Evolutionary conservation across 345 rosid genomes (phyloP).

Genomic region (Hibiscus syriacus): DNA sequence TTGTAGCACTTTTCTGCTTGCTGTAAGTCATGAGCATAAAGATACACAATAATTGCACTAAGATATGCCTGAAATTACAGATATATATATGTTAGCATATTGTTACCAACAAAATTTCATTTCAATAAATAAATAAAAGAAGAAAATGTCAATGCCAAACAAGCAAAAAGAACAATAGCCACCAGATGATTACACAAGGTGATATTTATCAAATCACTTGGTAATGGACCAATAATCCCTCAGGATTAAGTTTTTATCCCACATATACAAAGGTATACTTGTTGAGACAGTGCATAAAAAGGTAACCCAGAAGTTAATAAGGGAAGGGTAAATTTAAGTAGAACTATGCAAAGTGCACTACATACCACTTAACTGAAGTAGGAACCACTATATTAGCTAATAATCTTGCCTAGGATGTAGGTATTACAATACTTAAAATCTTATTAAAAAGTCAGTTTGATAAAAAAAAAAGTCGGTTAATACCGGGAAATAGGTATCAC

Average conservation of each 20-base stretch:
- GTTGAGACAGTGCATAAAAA: not conserved
- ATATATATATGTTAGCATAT: not conserved
- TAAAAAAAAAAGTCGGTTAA: not conserved
- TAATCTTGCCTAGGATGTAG: not conserved
- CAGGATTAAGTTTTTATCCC: not conserved
- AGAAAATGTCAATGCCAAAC: not conserved
- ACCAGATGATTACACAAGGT: not conserved
- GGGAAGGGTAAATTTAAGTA: not conserved
- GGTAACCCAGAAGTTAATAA: not conserved
- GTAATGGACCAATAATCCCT: not conserved
- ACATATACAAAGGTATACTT: not conserved
- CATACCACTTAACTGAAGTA: not conserved
- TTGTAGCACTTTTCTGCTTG: constrained; percentile 96
- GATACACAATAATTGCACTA: constrained; percentile 81
- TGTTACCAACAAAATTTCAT: not conserved
- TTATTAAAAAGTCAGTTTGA: not conserved
- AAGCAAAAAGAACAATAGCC: not conserved
- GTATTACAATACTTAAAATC: not conserved
- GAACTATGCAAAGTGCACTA: not conserved
- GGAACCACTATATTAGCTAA: not conserved
- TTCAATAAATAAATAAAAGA: not conserved
- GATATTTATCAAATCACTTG: not conserved
- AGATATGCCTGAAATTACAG: constrained; percentile 74
- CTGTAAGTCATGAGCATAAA: constrained; percentile 73
- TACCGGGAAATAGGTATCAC: not conserved